These are phyloP conservation scores for Tillandsia leiboldiana DNA, from an alignment of 176 grass and related monocot genomes.

Conservation along the genomic window DNA sequence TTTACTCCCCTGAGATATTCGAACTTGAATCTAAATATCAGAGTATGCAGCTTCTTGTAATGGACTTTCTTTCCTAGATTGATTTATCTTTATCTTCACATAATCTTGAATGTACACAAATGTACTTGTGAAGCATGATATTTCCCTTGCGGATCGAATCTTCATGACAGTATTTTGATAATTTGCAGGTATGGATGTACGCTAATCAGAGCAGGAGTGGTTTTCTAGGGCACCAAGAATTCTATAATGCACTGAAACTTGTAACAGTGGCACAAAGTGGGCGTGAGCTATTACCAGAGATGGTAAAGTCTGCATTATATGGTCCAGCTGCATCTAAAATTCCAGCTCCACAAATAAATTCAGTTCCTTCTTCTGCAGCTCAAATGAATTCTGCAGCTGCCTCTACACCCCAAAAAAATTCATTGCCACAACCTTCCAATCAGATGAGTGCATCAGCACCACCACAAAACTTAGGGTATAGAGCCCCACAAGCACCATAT, in stretches of 20 bases:
- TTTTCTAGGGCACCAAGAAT: constrained; percentile 89
- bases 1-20: too few relatives aligned
- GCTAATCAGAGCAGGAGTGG: constrained; percentile 89
- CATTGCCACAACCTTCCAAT: constrained; percentile 5
- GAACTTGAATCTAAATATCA: too few relatives aligned
- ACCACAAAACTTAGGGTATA: constrained; percentile 46
- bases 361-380: constrained; percentile 15
- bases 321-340: constrained; percentile 86
- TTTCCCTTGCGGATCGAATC: background rate
- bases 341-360: constrained; percentile 71
- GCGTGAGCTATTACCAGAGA: constrained; percentile 76
- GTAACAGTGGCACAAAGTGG: constrained; percentile 96
- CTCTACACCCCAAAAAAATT: constrained; percentile 23
- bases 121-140: background rate
- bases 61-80: too few relatives aligned
- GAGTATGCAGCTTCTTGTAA: too few relatives aligned
- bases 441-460: constrained; percentile 30
- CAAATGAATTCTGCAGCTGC: constrained; percentile 34
- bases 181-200: constrained; percentile 87
- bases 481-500: constrained; percentile 32
- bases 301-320: constrained; percentile 81
- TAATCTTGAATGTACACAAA: too few relatives aligned
- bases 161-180: background rate
- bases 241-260: constrained; percentile 87
- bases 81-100: too few relatives aligned